phyloP scores from a whole-genome alignment of 176 grass and related monocot genomes.

The Urochloa ruziziensis region DNA sequence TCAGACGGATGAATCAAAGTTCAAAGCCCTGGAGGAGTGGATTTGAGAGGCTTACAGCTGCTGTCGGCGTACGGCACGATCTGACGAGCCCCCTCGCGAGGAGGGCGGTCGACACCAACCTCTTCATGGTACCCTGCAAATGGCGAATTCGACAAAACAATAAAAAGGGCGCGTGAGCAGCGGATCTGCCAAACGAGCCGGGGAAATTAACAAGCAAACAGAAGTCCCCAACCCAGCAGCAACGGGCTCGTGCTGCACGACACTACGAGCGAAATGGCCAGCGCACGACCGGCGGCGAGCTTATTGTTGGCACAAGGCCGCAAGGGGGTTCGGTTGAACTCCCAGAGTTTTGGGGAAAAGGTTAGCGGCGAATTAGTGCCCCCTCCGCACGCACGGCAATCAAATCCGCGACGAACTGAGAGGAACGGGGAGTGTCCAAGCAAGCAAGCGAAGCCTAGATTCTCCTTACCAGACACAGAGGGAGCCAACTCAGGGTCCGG shows the following conservation, averaged over 20 bases:
- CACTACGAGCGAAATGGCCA: background rate
- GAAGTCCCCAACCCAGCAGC: background rate
- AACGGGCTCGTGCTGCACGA: background rate
- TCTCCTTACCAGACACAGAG: background rate
- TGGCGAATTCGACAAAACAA: background rate
- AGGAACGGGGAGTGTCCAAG: background rate
- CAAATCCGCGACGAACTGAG: background rate
- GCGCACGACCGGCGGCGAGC: background rate
- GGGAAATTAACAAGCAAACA: background rate
- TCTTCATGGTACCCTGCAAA: conserved; percentile 47
- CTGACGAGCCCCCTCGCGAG: conserved; percentile 35
- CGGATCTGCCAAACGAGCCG: background rate
- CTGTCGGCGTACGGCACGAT: conserved; percentile 6
- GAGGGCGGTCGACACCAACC: conserved; percentile 42
- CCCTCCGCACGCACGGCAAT: background rate
- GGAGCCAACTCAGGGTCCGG: background rate
- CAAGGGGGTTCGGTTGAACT: background rate
- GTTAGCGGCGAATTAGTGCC: no score
- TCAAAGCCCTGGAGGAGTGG: background rate
- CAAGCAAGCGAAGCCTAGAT: background rate
- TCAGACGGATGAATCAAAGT: background rate
- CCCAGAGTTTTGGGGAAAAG: background rate
- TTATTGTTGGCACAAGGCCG: background rate
- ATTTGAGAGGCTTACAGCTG: conserved; percentile 17
- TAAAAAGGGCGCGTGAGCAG: background rate